Conservation (phyloP, 2,329 filamentous ascomycete species). For the Xylariaceae sp. region DNA sequence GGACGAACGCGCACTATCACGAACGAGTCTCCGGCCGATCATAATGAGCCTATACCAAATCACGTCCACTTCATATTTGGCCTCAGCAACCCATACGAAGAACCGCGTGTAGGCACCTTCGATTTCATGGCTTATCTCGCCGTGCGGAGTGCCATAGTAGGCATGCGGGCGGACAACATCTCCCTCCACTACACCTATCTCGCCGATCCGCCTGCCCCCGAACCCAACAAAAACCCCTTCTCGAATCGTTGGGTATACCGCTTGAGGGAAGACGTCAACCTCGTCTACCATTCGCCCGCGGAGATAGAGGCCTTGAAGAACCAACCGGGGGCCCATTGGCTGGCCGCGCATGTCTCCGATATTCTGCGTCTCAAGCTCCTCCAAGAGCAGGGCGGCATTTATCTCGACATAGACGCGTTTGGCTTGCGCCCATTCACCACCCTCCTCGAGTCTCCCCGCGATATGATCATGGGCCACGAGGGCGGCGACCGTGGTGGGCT, state of each 20-base stretch:
- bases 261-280: slow-evolving; percentile 42
- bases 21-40: slow-evolving; percentile 12
- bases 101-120: slow-evolving; percentile 42
- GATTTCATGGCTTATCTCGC: slow-evolving; percentile 48
- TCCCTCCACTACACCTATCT: slow-evolving; percentile 48
- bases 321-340: slow-evolving; percentile 39
- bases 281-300: slow-evolving; percentile 44
- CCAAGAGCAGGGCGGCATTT: slow-evolving; percentile 44
- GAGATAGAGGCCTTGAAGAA: slow-evolving; percentile 38
- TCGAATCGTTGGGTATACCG: slow-evolving; percentile 46
- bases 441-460: slow-evolving; percentile 38
- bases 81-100: slow-evolving; percentile 42
- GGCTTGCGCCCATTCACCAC: slow-evolving; percentile 42
- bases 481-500: slow-evolving; percentile 47
- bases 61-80: slow-evolving; percentile 48
- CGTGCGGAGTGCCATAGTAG: slow-evolving; percentile 45
- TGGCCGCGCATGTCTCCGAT: slow-evolving; percentile 44
- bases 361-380: slow-evolving; percentile 44
- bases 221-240: slow-evolving; percentile 39
- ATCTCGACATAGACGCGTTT: slow-evolving; percentile 46
- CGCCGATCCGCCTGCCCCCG: slow-evolving; percentile 41
- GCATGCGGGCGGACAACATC: slow-evolving; percentile 44
- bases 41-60: slow-evolving; percentile 44
- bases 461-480: slow-evolving; percentile 44
- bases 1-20: slow-evolving; percentile 31